A percentile compares a stretch with the other conserved stretches of the same genome.
Evolutionary conservation across 345 rosid genomes (phyloP).

Genomic region (Erucastrum elatum): DNA sequence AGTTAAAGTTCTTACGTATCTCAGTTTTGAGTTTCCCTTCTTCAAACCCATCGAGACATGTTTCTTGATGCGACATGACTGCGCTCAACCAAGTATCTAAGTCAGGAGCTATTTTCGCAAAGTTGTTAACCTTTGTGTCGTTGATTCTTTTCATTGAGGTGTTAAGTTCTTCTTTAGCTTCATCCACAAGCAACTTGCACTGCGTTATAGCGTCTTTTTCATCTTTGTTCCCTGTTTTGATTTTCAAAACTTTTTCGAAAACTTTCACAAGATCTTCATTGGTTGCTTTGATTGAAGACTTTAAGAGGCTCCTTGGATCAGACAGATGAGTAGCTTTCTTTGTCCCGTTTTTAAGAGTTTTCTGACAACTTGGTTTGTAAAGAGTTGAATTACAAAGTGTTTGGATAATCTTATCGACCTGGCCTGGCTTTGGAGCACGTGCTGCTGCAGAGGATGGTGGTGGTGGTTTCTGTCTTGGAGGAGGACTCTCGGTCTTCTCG

Average conservation of each 20-base stretch:
- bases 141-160: slow-evolving; percentile 33
- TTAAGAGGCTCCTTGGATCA: slow-evolving; percentile 53
- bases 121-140: slow-evolving; percentile 31
- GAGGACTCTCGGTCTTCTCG: background rate
- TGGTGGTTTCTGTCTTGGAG: slow-evolving; percentile 23
- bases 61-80: slow-evolving; percentile 71
- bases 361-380: slow-evolving; percentile 52
- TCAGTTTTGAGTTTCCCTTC: slow-evolving; percentile 61
- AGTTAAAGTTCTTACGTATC: slow-evolving; percentile 47
- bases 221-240: slow-evolving; percentile 41
- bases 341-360: slow-evolving; percentile 42
- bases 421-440: slow-evolving; percentile 24
- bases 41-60: slow-evolving; percentile 81
- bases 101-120: slow-evolving; percentile 34
- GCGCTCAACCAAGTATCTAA: slow-evolving; percentile 78
- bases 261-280: slow-evolving; percentile 45
- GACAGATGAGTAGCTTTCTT: slow-evolving; percentile 24
- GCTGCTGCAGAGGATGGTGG: slow-evolving; percentile 9
- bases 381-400: slow-evolving; percentile 53
- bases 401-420: slow-evolving; percentile 43
- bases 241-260: slow-evolving; percentile 33
- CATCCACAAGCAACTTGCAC: slow-evolving; percentile 52
- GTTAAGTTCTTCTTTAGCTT: slow-evolving; percentile 60
- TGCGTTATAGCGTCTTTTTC: slow-evolving; percentile 65
- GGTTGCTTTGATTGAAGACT: slow-evolving; percentile 51